Evolutionary conservation across 805 yeast genomes (phyloP), one percentile per base, ranked within the genome.

Genomic region (Candida peoriensis): DNA sequence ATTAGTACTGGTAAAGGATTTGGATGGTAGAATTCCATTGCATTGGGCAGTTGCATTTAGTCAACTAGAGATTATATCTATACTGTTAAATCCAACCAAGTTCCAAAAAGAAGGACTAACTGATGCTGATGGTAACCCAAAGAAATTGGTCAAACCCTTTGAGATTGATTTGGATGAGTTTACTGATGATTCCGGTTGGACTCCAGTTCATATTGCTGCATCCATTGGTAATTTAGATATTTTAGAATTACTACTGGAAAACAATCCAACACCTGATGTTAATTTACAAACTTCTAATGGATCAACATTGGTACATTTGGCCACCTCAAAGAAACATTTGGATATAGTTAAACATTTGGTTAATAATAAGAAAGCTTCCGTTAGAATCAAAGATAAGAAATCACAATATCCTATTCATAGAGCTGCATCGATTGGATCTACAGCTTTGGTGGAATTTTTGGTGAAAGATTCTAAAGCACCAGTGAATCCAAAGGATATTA

Each of bases 11-110:
- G 33, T 49, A 12, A 65, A 57, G 40, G 97, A 89, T 55, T 70
- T 67, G 3, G 96, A 88, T 50, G 80, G 78, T 2, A 69, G 97
- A 44, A 77, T 83, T 3, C 82, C 96, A 2, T 61, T 88, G 31
- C 94, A 86, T 55, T 89, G 96, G 96, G 96, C 96, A 1, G 75
- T 80, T 19, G 74, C 95, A 1, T 68, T 68, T 46, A 72, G 74
- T 32, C 68, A 78, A 37, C 48, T 60, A 6, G 76, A 73, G 19
- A 64, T 81, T 14, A 76, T 75, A 0, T 58, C 68, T 12, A 46
- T 70, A 24, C 51, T 80, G 7, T 55, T 66, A 36, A 61, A 58
- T 36, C 68, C 64, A 24, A 44, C 47, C 36, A 57, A 36, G 41
- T 55, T 34, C 40, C 25, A 52, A 11, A 24, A 37, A 15, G 41